Evolutionary conservation across 345 rosid genomes (phyloP).

Genomic region (Psidium friedrichsthalianum): DNA sequence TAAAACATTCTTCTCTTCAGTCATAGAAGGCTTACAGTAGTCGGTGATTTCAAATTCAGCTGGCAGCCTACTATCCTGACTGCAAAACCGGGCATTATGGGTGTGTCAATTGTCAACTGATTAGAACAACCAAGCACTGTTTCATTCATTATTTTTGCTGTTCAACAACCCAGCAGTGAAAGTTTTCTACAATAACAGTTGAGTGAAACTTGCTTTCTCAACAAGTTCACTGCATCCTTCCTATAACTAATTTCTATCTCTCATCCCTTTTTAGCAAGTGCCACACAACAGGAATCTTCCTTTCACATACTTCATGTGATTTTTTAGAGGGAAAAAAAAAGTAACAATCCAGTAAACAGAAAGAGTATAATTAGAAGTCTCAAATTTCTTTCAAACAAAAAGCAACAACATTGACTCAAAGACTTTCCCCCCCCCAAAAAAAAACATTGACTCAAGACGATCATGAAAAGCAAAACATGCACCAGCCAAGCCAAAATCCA

Average conservation of each 20-base stretch:
- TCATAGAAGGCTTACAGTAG: constrained; percentile 59
- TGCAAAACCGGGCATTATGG: constrained; percentile 22
- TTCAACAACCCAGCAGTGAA: background rate
- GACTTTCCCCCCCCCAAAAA: too few species aligned
- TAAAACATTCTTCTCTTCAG: constrained; percentile 69
- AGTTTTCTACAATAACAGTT: background rate
- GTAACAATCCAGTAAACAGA: background rate
- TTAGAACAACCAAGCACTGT: background rate
- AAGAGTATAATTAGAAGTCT: background rate
- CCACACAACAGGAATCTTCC: background rate
- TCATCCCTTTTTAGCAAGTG: background rate
- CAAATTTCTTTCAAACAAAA: background rate
- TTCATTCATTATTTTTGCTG: background rate
- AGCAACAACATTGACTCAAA: background rate
- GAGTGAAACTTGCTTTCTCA: background rate
- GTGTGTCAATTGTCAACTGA: constrained; percentile 1
- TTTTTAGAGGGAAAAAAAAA: background rate
- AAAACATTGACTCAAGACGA: too few species aligned
- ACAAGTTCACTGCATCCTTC: background rate
- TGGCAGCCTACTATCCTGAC: constrained; percentile 97
- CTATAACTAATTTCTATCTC: background rate
- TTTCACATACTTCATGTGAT: background rate
- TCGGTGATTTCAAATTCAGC: constrained; percentile 98
- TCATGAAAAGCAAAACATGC: background rate
- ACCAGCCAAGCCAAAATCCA: background rate